These are phyloP conservation scores for Pythium folliculosum DNA, from an alignment of 352 stramenopile genomes.

Conservation along the genomic window DNA sequence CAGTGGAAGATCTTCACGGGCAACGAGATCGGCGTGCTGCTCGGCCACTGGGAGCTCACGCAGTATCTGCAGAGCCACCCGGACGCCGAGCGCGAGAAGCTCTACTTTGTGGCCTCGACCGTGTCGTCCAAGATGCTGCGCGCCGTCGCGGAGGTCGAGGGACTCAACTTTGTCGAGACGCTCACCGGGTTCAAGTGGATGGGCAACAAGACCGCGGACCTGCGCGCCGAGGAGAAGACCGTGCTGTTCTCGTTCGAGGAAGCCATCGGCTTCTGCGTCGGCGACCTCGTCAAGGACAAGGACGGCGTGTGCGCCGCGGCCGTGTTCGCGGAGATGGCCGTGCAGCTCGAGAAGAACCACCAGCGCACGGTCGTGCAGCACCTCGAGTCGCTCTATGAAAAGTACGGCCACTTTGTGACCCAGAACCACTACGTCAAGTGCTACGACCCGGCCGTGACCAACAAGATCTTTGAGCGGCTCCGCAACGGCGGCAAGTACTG, in stretches of 20 bases:
- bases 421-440: conserved; percentile 98
- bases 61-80: conserved; percentile 65
- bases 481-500: conserved; percentile 90
- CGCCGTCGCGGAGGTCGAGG: conserved; percentile 90
- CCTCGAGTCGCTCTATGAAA: conserved; percentile 88
- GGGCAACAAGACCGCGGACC: conserved; percentile 86
- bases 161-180: conserved; percentile 96
- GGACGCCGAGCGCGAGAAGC: conserved; percentile 52
- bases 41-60: conserved; percentile 92
- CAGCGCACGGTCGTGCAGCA: conserved; percentile 64
- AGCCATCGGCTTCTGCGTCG: conserved; percentile 98
- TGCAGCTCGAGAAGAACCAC: conserved; percentile 63
- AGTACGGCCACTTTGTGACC: conserved; percentile 97
- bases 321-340: conserved; percentile 91
- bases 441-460: conserved; percentile 87
- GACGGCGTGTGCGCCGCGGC: conserved; percentile 94
- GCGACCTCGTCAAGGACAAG: conserved; percentile 98
- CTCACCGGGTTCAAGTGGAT: conserved; percentile 99
- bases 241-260: conserved; percentile 98
- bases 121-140: conserved; percentile 98
- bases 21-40: conserved; percentile 96
- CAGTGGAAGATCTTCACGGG: conserved; percentile 97
- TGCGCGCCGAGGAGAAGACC: conserved; percentile 85
- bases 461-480: conserved; percentile 91
- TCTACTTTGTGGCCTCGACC: conserved; percentile 94